These are phyloP conservation scores for Lasiosphaeria hispida DNA, from an alignment of 495 filamentous ascomycete genomes.

Conservation along the genomic window DNA sequence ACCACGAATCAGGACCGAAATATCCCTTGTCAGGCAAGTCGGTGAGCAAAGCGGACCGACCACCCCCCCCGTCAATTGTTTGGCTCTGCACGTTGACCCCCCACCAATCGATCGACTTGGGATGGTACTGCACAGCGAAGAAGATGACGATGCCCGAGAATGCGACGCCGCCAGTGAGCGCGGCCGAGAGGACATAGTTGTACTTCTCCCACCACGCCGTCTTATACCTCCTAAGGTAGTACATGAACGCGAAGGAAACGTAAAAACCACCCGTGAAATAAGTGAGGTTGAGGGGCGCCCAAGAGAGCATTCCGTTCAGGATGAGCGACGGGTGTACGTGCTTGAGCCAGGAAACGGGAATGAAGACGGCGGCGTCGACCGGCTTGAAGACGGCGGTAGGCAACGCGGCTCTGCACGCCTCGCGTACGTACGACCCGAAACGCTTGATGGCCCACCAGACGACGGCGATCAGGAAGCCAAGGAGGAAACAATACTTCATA, in stretches of 20 bases:
- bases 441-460: constrained; percentile 7
- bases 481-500: constrained; percentile 1
- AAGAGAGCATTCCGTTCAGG: constrained; percentile 8
- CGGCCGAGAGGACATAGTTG: constrained; percentile 58
- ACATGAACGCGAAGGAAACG: constrained; percentile 11
- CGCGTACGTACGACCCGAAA: constrained; percentile 9
- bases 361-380: background rate
- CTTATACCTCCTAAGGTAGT: constrained; percentile 20
- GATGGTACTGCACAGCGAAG: constrained; percentile 51
- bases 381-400: constrained; percentile 7
- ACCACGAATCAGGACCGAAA: background rate
- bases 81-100: constrained; percentile 25
- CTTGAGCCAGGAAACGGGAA: constrained; percentile 3
- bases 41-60: background rate
- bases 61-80: background rate
- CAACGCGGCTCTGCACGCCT: no score
- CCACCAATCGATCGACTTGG: constrained; percentile 54
- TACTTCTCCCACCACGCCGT: constrained; percentile 49
- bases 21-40: background rate
- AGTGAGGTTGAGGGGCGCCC: constrained; percentile 15
- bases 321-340: constrained; percentile 8
- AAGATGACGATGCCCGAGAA: constrained; percentile 59
- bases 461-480: background rate
- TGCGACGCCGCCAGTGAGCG: constrained; percentile 45
- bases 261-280: constrained; percentile 10